Percentiles rank a stretch among this genome's conserved stretches.
Evolutionary conservation across 208 protist species (phyloP).

Genomic region (Sergeia podlipaevii): DNA sequence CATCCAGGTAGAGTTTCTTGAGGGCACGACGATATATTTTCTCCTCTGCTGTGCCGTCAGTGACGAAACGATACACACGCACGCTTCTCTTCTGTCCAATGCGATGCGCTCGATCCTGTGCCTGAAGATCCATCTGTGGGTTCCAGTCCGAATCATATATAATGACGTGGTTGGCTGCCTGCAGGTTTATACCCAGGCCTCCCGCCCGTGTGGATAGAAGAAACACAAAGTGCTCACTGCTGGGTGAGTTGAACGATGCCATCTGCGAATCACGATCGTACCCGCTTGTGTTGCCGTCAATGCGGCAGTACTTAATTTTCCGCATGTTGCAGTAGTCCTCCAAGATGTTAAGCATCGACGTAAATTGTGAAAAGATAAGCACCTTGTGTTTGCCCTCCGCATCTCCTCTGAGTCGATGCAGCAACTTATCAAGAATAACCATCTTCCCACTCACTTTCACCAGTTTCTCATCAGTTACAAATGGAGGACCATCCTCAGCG

Average conservation of each 20-base stretch:
- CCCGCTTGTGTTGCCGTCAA: slow-evolving; percentile 90
- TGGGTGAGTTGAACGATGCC: slow-evolving; percentile 91
- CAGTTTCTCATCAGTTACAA: slow-evolving; percentile 88
- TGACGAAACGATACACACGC: slow-evolving; percentile 96
- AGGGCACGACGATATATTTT: slow-evolving; percentile 97
- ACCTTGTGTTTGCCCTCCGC: slow-evolving; percentile 89
- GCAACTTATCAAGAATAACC: slow-evolving; percentile 94
- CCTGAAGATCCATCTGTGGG: slow-evolving; percentile 98
- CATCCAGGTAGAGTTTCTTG: slow-evolving; percentile 98
- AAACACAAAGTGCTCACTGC: slow-evolving; percentile 95
- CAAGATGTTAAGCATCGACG: slow-evolving; percentile 89
- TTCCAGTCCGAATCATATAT: slow-evolving; percentile 99
- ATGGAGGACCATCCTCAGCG: slow-evolving; percentile 89
- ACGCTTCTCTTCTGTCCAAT: slow-evolving; percentile 98
- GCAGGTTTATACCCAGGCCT: slow-evolving; percentile 98
- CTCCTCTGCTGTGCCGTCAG: slow-evolving; percentile 97
- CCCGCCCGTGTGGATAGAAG: slow-evolving; percentile 97
- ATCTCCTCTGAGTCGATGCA: slow-evolving; percentile 70
- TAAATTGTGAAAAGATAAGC: slow-evolving; percentile 99
- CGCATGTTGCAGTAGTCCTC: slow-evolving; percentile 89
- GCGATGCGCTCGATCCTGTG: slow-evolving; percentile 97
- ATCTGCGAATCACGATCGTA: slow-evolving; percentile 92
- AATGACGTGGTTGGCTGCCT: slow-evolving; percentile 98
- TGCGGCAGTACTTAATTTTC: slow-evolving; percentile 79
- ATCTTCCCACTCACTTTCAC: slow-evolving; percentile 94